These are phyloP conservation scores for Talaromyces nanjingensis DNA, from an alignment of 495 filamentous ascomycete species.

Conservation along the genomic window DNA sequence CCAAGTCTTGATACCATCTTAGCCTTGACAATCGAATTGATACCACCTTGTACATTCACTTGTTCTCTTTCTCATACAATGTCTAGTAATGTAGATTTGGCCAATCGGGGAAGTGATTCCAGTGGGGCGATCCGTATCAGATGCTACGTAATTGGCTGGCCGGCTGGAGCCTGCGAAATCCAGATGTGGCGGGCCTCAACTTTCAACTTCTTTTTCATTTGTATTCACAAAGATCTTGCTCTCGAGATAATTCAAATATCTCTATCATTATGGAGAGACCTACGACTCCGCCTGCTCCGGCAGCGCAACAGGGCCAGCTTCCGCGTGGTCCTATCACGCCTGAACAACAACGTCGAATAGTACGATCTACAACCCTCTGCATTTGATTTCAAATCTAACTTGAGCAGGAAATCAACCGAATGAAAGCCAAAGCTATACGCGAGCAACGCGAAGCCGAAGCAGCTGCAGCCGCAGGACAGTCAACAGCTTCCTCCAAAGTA, in stretches of 20 bases:
- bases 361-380: constrained; percentile 24
- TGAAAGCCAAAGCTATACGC: constrained; percentile 84
- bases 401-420: constrained; percentile 75
- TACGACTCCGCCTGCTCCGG: constrained; percentile 53
- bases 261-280: constrained; percentile 30
- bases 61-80: not conserved
- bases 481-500: constrained; percentile 15
- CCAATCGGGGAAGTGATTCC: not conserved
- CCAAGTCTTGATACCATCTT: not conserved
- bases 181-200: not conserved
- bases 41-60: not conserved
- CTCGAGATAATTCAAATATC: not conserved
- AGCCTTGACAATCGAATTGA: not conserved
- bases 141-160: not conserved
- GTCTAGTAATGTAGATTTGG: not conserved
- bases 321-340: constrained; percentile 58
- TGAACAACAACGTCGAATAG: constrained; percentile 64
- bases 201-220: not conserved
- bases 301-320: constrained; percentile 31
- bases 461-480: constrained; percentile 22
- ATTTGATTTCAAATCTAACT: not conserved
- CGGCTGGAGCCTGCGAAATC: not conserved
- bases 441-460: constrained; percentile 58
- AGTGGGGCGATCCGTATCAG: not conserved
- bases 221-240: not conserved